phyloP scores from a whole-genome alignment of 352 stramenopile genomes.

The Aphanomyces astaci region DNA sequence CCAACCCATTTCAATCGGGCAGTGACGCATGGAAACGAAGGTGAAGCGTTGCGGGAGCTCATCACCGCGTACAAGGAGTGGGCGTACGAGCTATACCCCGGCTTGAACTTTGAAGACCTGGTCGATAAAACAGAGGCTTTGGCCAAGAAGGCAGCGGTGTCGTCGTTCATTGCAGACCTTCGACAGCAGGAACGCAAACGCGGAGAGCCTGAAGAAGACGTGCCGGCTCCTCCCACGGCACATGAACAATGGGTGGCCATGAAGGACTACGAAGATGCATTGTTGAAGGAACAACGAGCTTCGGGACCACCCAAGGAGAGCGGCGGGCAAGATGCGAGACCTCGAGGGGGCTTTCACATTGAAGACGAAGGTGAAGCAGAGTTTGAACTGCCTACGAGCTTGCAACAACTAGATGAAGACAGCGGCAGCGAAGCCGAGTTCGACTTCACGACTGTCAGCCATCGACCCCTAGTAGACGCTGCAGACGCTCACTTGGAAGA shows the following conservation, averaged over 20 bases:
- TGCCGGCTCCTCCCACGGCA: not conserved
- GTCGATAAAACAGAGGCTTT: slow-evolving; percentile 52
- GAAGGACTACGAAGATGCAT: not conserved
- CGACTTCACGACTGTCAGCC: not conserved
- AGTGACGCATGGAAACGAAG: slow-evolving; percentile 25
- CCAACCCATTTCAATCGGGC: slow-evolving; percentile 37
- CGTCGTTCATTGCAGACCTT: not conserved
- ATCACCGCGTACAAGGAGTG: slow-evolving; percentile 82
- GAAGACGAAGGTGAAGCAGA: slow-evolving; percentile 2
- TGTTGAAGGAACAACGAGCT: not conserved
- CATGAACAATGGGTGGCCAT: slow-evolving; percentile 1
- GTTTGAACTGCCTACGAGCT: not conserved
- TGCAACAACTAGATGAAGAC: not conserved
- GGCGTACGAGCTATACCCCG: slow-evolving; percentile 74
- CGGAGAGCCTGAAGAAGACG: slow-evolving; percentile 1
- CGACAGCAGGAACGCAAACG: slow-evolving; percentile 7
- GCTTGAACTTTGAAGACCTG: slow-evolving; percentile 79
- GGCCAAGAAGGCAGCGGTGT: slow-evolving; percentile 40
- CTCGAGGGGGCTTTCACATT: not conserved
- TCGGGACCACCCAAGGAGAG: no score
- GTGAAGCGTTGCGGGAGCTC: slow-evolving; percentile 51
- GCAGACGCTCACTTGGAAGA: not conserved
- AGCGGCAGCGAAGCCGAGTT: not conserved
- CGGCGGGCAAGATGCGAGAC: not conserved
- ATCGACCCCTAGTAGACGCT: not conserved